Conservation (phyloP, 768 basidiomycete species). For the Auriscalpium microsporum region DNA sequence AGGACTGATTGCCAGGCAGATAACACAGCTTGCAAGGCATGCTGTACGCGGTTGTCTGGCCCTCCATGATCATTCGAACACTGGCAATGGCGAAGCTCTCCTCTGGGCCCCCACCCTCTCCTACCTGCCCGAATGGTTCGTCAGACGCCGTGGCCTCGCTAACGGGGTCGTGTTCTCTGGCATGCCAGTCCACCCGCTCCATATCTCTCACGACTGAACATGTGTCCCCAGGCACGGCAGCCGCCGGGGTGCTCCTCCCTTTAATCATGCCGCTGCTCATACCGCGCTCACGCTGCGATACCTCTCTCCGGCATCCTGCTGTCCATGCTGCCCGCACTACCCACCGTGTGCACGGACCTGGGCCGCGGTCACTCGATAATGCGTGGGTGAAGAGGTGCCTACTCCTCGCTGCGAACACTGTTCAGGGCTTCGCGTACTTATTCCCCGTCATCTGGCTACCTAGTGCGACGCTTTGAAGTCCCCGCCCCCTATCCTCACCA, state of each 20-base stretch:
- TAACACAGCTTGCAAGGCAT: conserved; percentile 21
- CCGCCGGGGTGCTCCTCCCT: conserved; percentile 23
- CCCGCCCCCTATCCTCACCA: neutral
- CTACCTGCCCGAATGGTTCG: conserved; percentile 28
- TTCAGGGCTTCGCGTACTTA: conserved; percentile 20
- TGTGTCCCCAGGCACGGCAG: conserved; percentile 14
- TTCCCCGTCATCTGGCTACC: conserved; percentile 21
- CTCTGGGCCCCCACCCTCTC: conserved; percentile 21
- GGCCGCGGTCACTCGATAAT: neutral
- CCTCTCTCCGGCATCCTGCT: conserved; percentile 13
- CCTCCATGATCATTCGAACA: no score
- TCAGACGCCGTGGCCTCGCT: conserved; percentile 22
- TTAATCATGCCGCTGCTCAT: conserved; percentile 21
- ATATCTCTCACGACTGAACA: neutral
- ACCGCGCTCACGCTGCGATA: conserved; percentile 18
- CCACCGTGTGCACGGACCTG: conserved; percentile 12
- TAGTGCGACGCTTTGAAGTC: conserved; percentile 10
- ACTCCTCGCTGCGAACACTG: conserved; percentile 17
- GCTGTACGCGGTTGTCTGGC: conserved; percentile 17
- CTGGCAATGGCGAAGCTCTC: conserved; percentile 9
- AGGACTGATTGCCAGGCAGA: neutral
- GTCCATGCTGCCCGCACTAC: conserved; percentile 17
- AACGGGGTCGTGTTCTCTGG: conserved; percentile 27
- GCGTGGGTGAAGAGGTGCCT: conserved; percentile 22
- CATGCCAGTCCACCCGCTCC: neutral